Conservation (phyloP, 768 basidiomycete species). For the Coprinopsis sp. region DNA sequence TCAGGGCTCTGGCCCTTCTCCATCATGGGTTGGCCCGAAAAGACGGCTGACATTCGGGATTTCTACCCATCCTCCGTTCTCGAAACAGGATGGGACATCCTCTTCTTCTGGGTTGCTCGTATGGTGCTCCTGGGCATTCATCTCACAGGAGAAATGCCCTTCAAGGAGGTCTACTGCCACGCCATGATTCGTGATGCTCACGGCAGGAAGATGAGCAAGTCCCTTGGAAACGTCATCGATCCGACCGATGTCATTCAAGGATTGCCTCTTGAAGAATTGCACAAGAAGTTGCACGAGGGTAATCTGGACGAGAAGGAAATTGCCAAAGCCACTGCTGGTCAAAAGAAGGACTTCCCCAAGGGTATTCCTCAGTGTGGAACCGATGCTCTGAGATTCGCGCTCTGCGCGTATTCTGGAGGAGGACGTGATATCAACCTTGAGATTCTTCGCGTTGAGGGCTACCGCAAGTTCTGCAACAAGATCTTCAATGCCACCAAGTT, state of each 20-base stretch:
- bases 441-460: constrained; percentile 93
- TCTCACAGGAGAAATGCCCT: constrained; percentile 88
- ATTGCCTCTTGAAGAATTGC: constrained; percentile 69
- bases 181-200: constrained; percentile 99
- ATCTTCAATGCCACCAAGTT: constrained; percentile 99
- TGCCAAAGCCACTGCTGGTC: constrained; percentile 82
- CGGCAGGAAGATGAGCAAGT: constrained; percentile 98
- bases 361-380: constrained; percentile 99
- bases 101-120: constrained; percentile 99
- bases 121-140: constrained; percentile 93
- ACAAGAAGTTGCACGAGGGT: constrained; percentile 82
- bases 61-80: constrained; percentile 91
- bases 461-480: constrained; percentile 99
- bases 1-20: constrained; percentile 97
- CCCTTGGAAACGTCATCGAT: constrained; percentile 96
- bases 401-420: constrained; percentile 91
- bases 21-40: constrained; percentile 96
- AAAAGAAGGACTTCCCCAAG: constrained; percentile 99
- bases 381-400: constrained; percentile 90
- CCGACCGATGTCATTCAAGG: constrained; percentile 94
- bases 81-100: constrained; percentile 98
- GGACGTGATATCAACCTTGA: constrained; percentile 97
- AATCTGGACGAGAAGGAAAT: constrained; percentile 95
- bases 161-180: constrained; percentile 93
- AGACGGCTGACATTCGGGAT: constrained; percentile 72